A percentile compares a stretch with the other conserved stretches of the same genome.
phyloP scores from a whole-genome alignment of 345 rosid species.

The Euphorbia peplus region DNA sequence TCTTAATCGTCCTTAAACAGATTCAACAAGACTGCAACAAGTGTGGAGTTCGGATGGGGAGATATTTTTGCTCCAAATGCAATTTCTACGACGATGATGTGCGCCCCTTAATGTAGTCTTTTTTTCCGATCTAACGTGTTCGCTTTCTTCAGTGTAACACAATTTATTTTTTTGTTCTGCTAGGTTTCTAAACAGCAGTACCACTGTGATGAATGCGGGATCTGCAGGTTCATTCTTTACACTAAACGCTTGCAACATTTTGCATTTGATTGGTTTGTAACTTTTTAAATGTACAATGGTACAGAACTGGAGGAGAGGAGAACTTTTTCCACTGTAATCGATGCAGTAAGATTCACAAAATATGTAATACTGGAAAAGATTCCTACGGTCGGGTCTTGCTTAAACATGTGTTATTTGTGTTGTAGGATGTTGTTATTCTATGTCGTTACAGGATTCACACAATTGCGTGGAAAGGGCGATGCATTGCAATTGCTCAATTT shows the following conservation, averaged over 20 bases:
- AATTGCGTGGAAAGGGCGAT: slow-evolving; percentile 62
- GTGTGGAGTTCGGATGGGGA: slow-evolving; percentile 77
- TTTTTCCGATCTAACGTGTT: background rate
- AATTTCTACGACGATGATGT: slow-evolving; percentile 77
- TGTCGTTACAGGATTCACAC: slow-evolving; percentile 46
- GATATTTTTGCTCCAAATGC: slow-evolving; percentile 64
- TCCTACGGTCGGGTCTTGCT: background rate
- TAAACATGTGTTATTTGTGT: background rate
- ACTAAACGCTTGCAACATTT: background rate
- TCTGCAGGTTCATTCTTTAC: slow-evolving; percentile 39
- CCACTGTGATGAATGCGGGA: slow-evolving; percentile 60
- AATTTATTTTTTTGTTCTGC: slow-evolving; percentile 7
- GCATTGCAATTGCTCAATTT: slow-evolving; percentile 71
- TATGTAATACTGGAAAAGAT: background rate
- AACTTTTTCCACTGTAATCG: slow-evolving; percentile 55
- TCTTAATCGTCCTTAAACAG: slow-evolving; percentile 25
- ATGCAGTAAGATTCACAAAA: slow-evolving; percentile 39
- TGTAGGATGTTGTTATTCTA: slow-evolving; percentile 65
- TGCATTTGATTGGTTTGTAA: background rate
- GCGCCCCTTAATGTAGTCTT: slow-evolving; percentile 1
- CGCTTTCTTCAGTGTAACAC: slow-evolving; percentile 2
- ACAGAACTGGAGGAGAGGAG: slow-evolving; percentile 55
- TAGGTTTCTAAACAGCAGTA: slow-evolving; percentile 55
- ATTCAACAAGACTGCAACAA: slow-evolving; percentile 51
- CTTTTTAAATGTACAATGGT: slow-evolving; percentile 9